Evolutionary conservation across 371 early-diverging fungal species (phyloP).

Genomic region (Mortierella polycephala): DNA sequence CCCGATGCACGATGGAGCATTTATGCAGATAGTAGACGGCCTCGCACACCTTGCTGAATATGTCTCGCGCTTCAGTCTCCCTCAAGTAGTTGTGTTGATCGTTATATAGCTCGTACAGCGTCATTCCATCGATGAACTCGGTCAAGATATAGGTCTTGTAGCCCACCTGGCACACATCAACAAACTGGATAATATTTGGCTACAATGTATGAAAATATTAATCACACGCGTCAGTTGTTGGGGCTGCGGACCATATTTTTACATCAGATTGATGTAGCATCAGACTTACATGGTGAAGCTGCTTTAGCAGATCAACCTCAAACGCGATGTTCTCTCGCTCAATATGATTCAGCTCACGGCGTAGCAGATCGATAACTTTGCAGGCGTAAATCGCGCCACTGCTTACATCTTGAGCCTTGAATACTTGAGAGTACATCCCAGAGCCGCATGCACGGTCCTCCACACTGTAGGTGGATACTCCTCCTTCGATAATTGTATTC

Average conservation of each 20-base stretch:
- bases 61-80: slow-evolving; percentile 15
- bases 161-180: neutral
- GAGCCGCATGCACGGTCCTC: slow-evolving; percentile 2
- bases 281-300: slow-evolving; percentile 28
- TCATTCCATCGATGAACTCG: slow-evolving; percentile 23
- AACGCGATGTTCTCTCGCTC: slow-evolving; percentile 12
- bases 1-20: slow-evolving; percentile 29
- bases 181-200: slow-evolving; percentile 33
- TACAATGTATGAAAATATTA: neutral
- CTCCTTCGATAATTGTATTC: neutral
- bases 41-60: slow-evolving; percentile 23
- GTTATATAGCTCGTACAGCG: slow-evolving; percentile 1
- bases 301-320: slow-evolving; percentile 26
- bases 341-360: neutral
- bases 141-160: slow-evolving; percentile 30
- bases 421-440: slow-evolving; percentile 24
- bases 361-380: slow-evolving; percentile 16
- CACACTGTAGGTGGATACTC: slow-evolving; percentile 4
- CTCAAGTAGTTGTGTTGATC: neutral
- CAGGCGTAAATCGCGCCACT: slow-evolving; percentile 18
- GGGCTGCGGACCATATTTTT: too few species aligned
- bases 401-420: slow-evolving; percentile 8
- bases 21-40: slow-evolving; percentile 37
- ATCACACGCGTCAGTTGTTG: neutral
- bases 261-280: too few species aligned